A percentile compares a stretch with the other conserved stretches of the same genome.
Conservation (phyloP, 1,284 basidiomycete species). For the Cutaneotrichosporon sp. region DNA sequence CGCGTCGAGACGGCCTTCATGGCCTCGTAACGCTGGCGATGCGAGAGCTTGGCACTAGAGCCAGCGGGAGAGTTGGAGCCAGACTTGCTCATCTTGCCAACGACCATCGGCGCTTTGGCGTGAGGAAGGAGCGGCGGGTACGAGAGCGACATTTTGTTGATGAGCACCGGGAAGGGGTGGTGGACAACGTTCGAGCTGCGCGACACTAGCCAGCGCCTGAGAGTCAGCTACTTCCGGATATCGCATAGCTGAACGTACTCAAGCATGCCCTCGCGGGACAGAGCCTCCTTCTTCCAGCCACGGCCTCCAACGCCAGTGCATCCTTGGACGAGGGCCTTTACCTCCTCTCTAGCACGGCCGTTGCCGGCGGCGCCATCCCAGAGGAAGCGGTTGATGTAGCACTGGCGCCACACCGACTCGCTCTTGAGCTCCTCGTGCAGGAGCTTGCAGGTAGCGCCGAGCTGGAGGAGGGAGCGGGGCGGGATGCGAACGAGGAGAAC, state of each 20-base stretch:
- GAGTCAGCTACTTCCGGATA: not conserved
- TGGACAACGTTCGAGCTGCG: constrained; percentile 39
- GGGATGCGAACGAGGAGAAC: constrained; percentile 40
- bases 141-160: constrained; percentile 45
- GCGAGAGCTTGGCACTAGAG: constrained; percentile 34
- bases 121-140: constrained; percentile 35
- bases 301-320: constrained; percentile 22
- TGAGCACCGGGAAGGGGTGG: constrained; percentile 39
- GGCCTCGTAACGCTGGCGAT: constrained; percentile 47
- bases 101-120: constrained; percentile 23
- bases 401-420: constrained; percentile 47
- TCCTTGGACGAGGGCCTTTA: constrained; percentile 31
- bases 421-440: constrained; percentile 35
- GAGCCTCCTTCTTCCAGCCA: constrained; percentile 25
- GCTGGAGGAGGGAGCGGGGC: constrained; percentile 38
- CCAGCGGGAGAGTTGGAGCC: constrained; percentile 10
- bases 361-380: constrained; percentile 30
- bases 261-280: constrained; percentile 46
- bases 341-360: constrained; percentile 25
- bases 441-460: constrained; percentile 37
- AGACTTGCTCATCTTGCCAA: constrained; percentile 33
- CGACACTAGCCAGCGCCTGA: constrained; percentile 45
- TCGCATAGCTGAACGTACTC: constrained; percentile 42
- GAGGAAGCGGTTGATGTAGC: constrained; percentile 48
- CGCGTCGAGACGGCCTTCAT: constrained; percentile 43